These are phyloP conservation scores for Otatea glauca DNA, from an alignment of 176 grass and related monocot species.

Conservation along the genomic window DNA sequence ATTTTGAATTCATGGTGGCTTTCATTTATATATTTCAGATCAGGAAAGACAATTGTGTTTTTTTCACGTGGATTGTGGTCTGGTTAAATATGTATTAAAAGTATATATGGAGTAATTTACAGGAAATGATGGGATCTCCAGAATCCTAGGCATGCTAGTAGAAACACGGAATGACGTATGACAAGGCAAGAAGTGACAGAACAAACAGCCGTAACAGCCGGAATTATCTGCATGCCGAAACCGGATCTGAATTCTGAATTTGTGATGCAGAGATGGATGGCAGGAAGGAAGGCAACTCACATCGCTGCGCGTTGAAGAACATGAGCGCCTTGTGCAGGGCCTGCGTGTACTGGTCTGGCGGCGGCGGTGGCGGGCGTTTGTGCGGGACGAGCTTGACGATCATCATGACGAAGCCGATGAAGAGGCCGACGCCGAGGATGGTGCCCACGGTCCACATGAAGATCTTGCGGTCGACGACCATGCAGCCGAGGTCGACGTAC, in stretches of 20 bases:
- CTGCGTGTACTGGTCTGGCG: conserved; percentile 71
- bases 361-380: conserved; percentile 62
- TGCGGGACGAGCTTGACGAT: conserved; percentile 89
- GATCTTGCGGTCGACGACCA: conserved; percentile 83
- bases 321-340: conserved; percentile 94
- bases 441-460: conserved; percentile 88
- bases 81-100: conserved; percentile 21
- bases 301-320: conserved; percentile 98
- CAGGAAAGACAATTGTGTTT: neutral
- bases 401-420: conserved; percentile 83
- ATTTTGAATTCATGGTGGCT: neutral
- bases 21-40: neutral
- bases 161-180: conserved; percentile 34
- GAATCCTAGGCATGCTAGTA: conserved; percentile 23
- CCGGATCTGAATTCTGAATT: conserved; percentile 38
- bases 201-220: neutral
- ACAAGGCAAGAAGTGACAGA: conserved; percentile 16
- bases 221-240: conserved; percentile 32
- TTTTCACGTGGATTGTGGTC: conserved; percentile 3
- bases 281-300: conserved; percentile 44
- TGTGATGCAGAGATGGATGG: neutral
- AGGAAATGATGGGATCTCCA: conserved; percentile 42
- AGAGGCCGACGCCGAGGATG: conserved; percentile 69
- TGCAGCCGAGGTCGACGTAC: conserved; percentile 82
- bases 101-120: neutral